phyloP scores from a whole-genome alignment of 495 filamentous ascomycete species.

The Aspergillus taichungensis region DNA sequence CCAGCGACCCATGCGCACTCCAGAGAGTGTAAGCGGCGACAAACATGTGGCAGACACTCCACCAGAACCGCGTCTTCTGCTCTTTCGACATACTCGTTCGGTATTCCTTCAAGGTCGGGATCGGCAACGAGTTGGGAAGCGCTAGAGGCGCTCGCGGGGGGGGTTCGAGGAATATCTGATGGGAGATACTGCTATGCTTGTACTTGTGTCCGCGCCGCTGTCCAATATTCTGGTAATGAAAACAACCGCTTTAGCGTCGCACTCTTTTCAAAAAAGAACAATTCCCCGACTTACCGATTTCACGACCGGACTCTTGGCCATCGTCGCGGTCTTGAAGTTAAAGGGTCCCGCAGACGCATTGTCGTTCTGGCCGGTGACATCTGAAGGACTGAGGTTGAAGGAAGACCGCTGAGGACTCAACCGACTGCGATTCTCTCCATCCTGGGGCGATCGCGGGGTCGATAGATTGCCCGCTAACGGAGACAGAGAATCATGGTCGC shows the following conservation, averaged over 20 bases:
- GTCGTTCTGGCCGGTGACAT: conserved; percentile 31
- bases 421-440: conserved; percentile 19
- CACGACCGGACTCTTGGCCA: conserved; percentile 61
- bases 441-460: conserved; percentile 11
- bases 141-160: conserved; percentile 77
- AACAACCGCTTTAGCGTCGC: conserved; percentile 4
- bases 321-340: conserved; percentile 84
- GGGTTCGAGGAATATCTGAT: conserved; percentile 96
- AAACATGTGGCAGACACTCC: conserved; percentile 81
- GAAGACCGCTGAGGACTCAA: conserved; percentile 32
- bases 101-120: conserved; percentile 84
- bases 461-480: conserved; percentile 48
- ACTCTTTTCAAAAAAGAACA: neutral
- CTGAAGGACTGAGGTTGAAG: conserved; percentile 36
- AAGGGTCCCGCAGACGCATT: conserved; percentile 53
- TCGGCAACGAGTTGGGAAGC: conserved; percentile 84
- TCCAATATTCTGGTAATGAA: conserved; percentile 57
- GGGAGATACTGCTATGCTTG: conserved; percentile 92
- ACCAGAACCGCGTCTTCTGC: conserved; percentile 71
- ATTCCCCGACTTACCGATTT: conserved; percentile 58
- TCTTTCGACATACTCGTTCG: conserved; percentile 77
- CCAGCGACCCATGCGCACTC: conserved; percentile 76
- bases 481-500: conserved; percentile 56
- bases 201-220: conserved; percentile 94
- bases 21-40: conserved; percentile 78